Conservation (phyloP, 192 early-diverging fungal species). For the Coemansia sp. region DNA sequence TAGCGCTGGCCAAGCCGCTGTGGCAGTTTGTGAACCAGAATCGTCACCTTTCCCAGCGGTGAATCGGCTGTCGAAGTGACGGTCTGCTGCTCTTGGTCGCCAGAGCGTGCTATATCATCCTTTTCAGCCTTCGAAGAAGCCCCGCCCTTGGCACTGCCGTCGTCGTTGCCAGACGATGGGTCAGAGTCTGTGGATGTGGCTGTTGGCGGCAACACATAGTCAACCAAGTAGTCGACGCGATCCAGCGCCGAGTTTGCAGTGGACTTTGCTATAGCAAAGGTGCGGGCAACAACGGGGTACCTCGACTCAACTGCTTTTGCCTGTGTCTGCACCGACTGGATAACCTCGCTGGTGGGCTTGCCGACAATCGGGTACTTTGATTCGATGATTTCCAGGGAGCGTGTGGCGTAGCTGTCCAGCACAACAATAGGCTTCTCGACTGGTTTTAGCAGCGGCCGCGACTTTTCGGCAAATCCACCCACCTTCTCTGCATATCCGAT, state of each 20-base stretch:
- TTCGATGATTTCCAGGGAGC: constrained; percentile 66
- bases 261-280: constrained; percentile 56
- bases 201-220: constrained; percentile 54
- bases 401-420: constrained; percentile 63
- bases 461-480: constrained; percentile 43
- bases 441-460: constrained; percentile 47
- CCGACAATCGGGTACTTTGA: constrained; percentile 60
- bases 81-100: not conserved
- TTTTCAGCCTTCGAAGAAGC: not conserved
- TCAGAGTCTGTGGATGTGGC: constrained; percentile 3
- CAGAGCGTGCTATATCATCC: not conserved
- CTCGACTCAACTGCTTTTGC: constrained; percentile 38
- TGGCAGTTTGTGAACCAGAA: constrained; percentile 52
- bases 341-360: constrained; percentile 62
- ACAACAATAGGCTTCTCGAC: constrained; percentile 57
- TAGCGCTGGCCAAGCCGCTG: constrained; percentile 42
- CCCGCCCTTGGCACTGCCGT: not conserved
- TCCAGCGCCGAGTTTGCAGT: constrained; percentile 60
- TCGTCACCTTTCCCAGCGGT: constrained; percentile 46
- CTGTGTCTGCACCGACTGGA: constrained; percentile 55
- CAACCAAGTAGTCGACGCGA: constrained; percentile 59
- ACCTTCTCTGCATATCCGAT: constrained; percentile 49
- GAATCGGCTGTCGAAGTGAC: constrained; percentile 13
- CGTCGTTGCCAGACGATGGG: not conserved
- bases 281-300: constrained; percentile 58